These are phyloP conservation scores for Suhomyces coccinellae DNA, from an alignment of 1,139 yeast species.

Conservation along the genomic window DNA sequence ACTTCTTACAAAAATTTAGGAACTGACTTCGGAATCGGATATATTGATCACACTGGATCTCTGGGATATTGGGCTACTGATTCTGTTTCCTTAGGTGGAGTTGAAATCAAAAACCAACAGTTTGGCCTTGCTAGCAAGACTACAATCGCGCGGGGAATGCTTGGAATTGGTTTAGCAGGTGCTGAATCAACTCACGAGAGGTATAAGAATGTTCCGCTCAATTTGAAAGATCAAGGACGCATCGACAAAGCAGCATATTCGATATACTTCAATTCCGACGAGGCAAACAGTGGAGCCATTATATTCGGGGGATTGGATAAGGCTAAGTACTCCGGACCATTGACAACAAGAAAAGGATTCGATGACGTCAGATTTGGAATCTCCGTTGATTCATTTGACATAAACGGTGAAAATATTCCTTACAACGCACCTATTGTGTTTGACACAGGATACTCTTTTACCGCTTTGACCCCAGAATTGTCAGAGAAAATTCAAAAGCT, in stretches of 20 bases:
- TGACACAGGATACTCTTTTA: constrained; percentile 5
- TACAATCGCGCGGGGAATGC: constrained; percentile 17
- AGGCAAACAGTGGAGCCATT: constrained; percentile 16
- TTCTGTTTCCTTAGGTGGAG: constrained; percentile 14
- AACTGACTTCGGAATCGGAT: constrained; percentile 14
- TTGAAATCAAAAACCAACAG: constrained; percentile 15
- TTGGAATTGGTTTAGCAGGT: constrained; percentile 40
- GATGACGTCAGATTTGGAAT: constrained; percentile 1
- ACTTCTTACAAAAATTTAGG: constrained; percentile 8
- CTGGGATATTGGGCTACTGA: constrained; percentile 22
- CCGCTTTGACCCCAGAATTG: background rate
- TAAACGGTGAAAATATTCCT: background rate
- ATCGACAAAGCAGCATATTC: constrained; percentile 24
- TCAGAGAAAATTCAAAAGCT: background rate
- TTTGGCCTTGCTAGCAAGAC: constrained; percentile 22
- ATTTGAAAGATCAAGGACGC: constrained; percentile 23
- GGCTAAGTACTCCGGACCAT: constrained; percentile 20
- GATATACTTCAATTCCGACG: constrained; percentile 18
- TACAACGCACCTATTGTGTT: background rate
- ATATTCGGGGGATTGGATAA: constrained; percentile 24
- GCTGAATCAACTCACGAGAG: background rate
- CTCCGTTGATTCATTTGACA: background rate
- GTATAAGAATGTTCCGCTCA: constrained; percentile 23
- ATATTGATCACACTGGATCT: constrained; percentile 18
- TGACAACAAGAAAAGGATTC: constrained; percentile 12